Base-by-base conservation (phyloP, 805 yeast genomes). In the Metschnikowia arizonensis region DNA sequence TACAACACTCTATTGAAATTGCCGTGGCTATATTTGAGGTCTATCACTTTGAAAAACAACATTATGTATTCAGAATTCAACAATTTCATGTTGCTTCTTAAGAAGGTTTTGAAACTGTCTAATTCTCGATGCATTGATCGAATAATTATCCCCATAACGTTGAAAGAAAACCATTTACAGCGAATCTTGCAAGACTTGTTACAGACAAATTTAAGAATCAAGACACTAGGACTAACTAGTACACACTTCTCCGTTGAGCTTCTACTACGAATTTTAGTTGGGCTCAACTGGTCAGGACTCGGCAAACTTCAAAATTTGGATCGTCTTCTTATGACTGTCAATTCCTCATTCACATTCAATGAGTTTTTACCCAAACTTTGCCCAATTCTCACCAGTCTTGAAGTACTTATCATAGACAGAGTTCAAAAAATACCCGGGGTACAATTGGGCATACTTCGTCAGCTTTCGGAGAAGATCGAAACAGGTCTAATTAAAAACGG, bases 71-170 rank as follows among this genome's bases (percentile, higher is more conserved):
- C 54, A 0, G 74, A 69, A 42, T 68, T 64, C 48, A 33, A 47
- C 5, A 52, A 55, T 14, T 73, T 72, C 9, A 30, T 61, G 29
- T 45, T 48, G n/a, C 45, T 66, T 9, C 54, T 69, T 45, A 61
- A 58, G 41, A 57, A 48, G 32, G 54, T 69, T 3, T 53, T 53
- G 26, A 45, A 26, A 17, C 45, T 44, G 32, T 49, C 57, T 26
- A 30, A 45, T 24, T 54, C 53, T 7, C 51, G 44, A 26, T 52
- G 53, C 29, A 45, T 63, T 11, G 50, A 58, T 38, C 40, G 52
- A 11, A 42, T 66, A n/a, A 50, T 58, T 34, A 34, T 62, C 8
- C 46, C 62, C 40, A 53, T 60, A 4, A 50, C 68, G 0, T 37
- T 49, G 21, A 62, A 59, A 23, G 31, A 44, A 5, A 42, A 33